A percentile compares a stretch with the other conserved stretches of the same genome.
Conservation (phyloP, 2,329 filamentous ascomycete species). For the Curvularia eragrostidis region DNA sequence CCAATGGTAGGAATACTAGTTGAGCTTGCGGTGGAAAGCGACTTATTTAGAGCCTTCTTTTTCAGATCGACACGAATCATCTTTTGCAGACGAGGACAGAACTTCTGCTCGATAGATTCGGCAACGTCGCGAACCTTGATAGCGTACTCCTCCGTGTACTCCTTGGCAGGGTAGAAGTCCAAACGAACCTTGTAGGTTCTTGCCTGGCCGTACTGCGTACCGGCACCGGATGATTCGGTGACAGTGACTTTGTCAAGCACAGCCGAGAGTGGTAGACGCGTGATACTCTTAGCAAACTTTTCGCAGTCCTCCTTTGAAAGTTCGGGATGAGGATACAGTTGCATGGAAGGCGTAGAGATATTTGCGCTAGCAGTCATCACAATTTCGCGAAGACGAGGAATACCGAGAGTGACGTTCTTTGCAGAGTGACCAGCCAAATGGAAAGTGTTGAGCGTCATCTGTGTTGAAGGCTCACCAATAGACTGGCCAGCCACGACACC, state of each 20-base stretch:
- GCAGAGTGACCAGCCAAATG: slow-evolving; percentile 98
- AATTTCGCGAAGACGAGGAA: slow-evolving; percentile 94
- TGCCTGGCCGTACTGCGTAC: slow-evolving; percentile 70
- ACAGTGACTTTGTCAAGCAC: slow-evolving; percentile 83
- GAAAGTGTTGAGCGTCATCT: slow-evolving; percentile 99
- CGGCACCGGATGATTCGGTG: slow-evolving; percentile 78
- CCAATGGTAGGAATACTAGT: slow-evolving; percentile 81
- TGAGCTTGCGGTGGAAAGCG: slow-evolving; percentile 56
- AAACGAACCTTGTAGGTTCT: slow-evolving; percentile 86
- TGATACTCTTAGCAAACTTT: slow-evolving; percentile 90
- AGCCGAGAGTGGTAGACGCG: slow-evolving; percentile 80
- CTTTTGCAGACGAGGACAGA: slow-evolving; percentile 74
- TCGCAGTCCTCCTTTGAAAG: slow-evolving; percentile 72
- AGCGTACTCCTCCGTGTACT: slow-evolving; percentile 86
- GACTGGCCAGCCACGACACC: slow-evolving; percentile 97
- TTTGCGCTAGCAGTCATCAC: slow-evolving; percentile 93
- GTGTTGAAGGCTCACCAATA: slow-evolving; percentile 94
- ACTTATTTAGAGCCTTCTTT: slow-evolving; percentile 71
- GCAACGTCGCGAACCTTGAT: slow-evolving; percentile 81
- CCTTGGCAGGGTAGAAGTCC: slow-evolving; percentile 80
- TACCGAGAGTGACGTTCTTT: slow-evolving; percentile 98
- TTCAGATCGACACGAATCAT: slow-evolving; percentile 77
- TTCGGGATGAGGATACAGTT: slow-evolving; percentile 76
- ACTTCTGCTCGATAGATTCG: slow-evolving; percentile 77
- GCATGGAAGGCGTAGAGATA: slow-evolving; percentile 92